Conservation (phyloP, 345 rosid species). For the Aurinia saxatilis region DNA sequence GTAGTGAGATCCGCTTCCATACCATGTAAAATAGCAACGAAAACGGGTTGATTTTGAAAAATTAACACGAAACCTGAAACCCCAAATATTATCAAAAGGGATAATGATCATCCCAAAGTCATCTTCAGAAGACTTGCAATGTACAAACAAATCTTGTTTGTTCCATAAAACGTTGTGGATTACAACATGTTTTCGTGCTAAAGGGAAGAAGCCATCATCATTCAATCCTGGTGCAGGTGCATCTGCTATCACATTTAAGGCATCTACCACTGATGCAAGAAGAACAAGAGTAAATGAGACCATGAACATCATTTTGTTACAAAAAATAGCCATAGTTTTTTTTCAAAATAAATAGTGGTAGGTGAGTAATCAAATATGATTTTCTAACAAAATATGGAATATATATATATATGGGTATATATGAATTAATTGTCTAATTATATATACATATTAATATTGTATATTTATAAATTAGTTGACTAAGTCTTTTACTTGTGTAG, state of each 20-base stretch:
- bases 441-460: too few species aligned
- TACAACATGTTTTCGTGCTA: slow-evolving; percentile 1
- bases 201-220: background rate
- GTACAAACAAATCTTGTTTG: background rate
- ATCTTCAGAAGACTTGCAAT: slow-evolving; percentile 1
- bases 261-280: background rate
- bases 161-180: background rate
- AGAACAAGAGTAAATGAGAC: background rate
- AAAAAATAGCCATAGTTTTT: background rate
- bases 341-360: too few species aligned
- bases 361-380: too few species aligned
- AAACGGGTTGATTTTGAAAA: background rate
- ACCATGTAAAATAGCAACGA: slow-evolving; percentile 2
- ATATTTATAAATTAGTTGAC: too few species aligned
- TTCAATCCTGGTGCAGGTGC: background rate
- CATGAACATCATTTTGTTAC: background rate
- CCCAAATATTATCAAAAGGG: background rate
- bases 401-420: too few species aligned
- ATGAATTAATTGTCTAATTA: too few species aligned
- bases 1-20: background rate
- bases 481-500: too few species aligned
- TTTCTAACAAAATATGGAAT: too few species aligned
- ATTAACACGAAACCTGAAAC: slow-evolving; percentile 7
- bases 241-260: too few species aligned
- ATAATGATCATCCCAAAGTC: background rate